Conservation (phyloP, 345 rosid genomes). For the Ailanthus altissimus region DNA sequence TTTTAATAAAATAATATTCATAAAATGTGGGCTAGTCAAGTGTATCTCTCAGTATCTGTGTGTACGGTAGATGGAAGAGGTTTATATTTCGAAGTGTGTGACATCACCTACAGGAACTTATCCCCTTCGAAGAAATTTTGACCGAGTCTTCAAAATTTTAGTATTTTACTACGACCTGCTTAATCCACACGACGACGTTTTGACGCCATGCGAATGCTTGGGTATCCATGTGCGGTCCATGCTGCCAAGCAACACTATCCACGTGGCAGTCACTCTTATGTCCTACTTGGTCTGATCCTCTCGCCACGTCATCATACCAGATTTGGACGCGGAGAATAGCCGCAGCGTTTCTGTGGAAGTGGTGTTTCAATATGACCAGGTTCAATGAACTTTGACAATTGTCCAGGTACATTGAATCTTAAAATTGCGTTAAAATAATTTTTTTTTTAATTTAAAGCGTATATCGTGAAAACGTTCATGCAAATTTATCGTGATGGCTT, state of each 20-base stretch:
- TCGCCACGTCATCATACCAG: neutral
- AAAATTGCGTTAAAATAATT: too few species aligned
- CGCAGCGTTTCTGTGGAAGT: neutral
- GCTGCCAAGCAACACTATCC: neutral
- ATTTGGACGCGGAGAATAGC: conserved; percentile 25
- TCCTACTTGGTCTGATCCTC: neutral
- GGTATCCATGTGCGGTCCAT: conserved; percentile 10
- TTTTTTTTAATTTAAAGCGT: too few species aligned
- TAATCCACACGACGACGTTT: conserved; percentile 9
- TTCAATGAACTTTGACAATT: conserved; percentile 22
- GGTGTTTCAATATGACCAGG: conserved; percentile 11
- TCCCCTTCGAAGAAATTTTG: neutral
- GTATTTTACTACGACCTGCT: neutral
- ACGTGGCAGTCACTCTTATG: conserved; percentile 18
- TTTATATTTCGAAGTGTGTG: neutral
- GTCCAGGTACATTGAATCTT: conserved; percentile 17
- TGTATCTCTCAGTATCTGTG: too few species aligned
- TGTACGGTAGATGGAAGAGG: neutral
- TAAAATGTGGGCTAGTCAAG: too few species aligned
- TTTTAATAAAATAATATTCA: too few species aligned
- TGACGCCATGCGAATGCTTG: conserved; percentile 8
- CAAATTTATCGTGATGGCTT: too few species aligned
- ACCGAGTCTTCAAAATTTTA: neutral
- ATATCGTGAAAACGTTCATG: too few species aligned
- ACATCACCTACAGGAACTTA: neutral